Evolutionary conservation across 2,329 filamentous ascomycete genomes (phyloP).

Genomic region (Botrytis tulipae): DNA sequence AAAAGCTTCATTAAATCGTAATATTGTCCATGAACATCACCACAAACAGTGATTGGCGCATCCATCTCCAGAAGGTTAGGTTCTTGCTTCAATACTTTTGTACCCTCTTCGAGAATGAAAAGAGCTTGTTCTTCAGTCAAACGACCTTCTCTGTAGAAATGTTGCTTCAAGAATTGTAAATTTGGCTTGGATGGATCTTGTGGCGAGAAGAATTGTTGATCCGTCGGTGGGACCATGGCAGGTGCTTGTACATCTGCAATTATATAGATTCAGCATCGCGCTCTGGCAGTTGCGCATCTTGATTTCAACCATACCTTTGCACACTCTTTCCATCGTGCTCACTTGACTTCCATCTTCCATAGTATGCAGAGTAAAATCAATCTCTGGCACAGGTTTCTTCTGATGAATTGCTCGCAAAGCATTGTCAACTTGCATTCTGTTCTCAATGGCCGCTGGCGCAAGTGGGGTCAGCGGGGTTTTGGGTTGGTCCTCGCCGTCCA

Average conservation of each 20-base stretch:
- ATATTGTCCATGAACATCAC: constrained; percentile 98
- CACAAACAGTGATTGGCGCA: constrained; percentile 96
- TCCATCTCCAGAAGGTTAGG: constrained; percentile 99
- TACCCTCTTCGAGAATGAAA: constrained; percentile 88
- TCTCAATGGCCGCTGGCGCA: constrained; percentile 28
- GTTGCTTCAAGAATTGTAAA: constrained; percentile 92
- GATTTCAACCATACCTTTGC: constrained; percentile 74
- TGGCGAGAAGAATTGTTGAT: constrained; percentile 92
- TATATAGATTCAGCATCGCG: constrained; percentile 32
- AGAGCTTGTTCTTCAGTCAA: constrained; percentile 96
- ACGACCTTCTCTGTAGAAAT: constrained; percentile 96
- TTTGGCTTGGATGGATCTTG: constrained; percentile 85
- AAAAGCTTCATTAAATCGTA: constrained; percentile 99
- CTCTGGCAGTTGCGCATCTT: neutral
- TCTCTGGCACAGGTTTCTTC: constrained; percentile 95
- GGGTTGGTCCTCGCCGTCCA: constrained; percentile 36
- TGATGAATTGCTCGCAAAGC: constrained; percentile 87
- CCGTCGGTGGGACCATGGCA: constrained; percentile 85
- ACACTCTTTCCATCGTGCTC: constrained; percentile 91
- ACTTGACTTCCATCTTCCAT: constrained; percentile 98
- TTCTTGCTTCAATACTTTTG: constrained; percentile 82
- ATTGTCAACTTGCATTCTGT: constrained; percentile 69
- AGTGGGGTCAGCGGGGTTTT: constrained; percentile 25
- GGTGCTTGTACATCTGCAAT: constrained; percentile 90
- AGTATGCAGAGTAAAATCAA: constrained; percentile 96